phyloP scores from a whole-genome alignment of 306 rosid genomes.

The Cucurbita maxima region DNA sequence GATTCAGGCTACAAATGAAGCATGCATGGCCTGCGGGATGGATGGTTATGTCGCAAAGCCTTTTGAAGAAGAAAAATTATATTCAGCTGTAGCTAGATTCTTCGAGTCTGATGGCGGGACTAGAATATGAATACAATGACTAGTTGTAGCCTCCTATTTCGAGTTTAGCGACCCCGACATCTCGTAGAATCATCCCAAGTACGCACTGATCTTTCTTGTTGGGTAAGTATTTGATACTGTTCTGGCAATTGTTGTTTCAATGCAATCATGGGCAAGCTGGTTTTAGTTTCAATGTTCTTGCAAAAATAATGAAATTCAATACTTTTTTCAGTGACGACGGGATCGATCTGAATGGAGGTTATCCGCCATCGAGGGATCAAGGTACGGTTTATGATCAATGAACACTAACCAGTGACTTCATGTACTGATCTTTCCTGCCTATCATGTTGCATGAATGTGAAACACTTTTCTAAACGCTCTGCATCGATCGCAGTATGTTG shows the following conservation, averaged over 20 bases:
- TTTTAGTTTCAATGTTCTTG: background rate
- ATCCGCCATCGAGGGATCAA: background rate
- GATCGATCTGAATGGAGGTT: background rate
- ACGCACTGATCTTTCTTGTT: background rate
- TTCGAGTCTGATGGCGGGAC: conserved; percentile 22
- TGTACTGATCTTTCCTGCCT: background rate
- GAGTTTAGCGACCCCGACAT: background rate
- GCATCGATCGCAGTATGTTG: background rate
- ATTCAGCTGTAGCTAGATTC: conserved; percentile 41
- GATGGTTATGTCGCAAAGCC: conserved; percentile 83
- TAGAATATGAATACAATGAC: background rate
- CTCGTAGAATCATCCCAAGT: background rate
- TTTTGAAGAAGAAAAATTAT: conserved; percentile 73
- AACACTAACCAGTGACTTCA: background rate
- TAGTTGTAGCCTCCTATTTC: background rate
- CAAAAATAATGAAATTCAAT: background rate
- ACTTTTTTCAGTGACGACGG: background rate
- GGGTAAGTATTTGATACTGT: background rate
- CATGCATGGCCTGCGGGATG: conserved; percentile 83
- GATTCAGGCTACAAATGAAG: conserved; percentile 63
- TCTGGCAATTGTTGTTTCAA: background rate
- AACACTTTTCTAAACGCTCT: background rate
- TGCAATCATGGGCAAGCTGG: background rate
- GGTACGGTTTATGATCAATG: background rate
- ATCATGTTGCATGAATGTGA: background rate